Evolutionary conservation across 2,329 filamentous ascomycete species (phyloP).

Genomic region (Biscogniauxia mediterranea): DNA sequence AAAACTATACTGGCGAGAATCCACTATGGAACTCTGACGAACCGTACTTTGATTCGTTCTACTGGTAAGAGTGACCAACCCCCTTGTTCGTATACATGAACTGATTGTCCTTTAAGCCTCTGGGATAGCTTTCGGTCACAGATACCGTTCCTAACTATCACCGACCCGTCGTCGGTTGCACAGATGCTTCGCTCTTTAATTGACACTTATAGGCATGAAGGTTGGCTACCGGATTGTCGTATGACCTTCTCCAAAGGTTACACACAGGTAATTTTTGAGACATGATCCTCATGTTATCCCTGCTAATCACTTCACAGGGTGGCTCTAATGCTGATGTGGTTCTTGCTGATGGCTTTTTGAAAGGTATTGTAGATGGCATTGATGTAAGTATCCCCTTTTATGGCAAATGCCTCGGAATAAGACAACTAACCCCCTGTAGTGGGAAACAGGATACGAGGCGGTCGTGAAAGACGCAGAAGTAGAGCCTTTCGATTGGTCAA

Average conservation of each 20-base stretch:
- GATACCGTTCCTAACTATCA: constrained; percentile 65
- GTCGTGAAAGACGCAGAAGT: constrained; percentile 71
- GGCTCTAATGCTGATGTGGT: constrained; percentile 73
- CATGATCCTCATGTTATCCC: background rate
- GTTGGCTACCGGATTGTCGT: constrained; percentile 71
- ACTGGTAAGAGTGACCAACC: constrained; percentile 50
- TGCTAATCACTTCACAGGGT: constrained; percentile 45
- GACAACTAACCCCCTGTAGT: constrained; percentile 35
- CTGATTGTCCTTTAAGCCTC: constrained; percentile 40
- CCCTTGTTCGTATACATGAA: background rate
- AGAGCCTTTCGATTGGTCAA: constrained; percentile 67
- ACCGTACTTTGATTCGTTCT: constrained; percentile 74
- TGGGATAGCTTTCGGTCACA: constrained; percentile 72
- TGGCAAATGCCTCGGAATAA: background rate
- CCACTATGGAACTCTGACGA: constrained; percentile 63
- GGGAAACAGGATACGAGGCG: constrained; percentile 67
- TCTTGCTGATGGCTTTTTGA: constrained; percentile 65
- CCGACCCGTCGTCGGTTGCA: constrained; percentile 63
- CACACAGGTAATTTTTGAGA: constrained; percentile 49
- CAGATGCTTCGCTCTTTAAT: constrained; percentile 69
- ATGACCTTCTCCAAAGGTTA: constrained; percentile 75
- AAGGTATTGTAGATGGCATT: constrained; percentile 60
- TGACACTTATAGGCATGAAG: constrained; percentile 67
- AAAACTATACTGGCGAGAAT: constrained; percentile 74
- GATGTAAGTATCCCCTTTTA: constrained; percentile 33